Evolutionary conservation across 2,329 filamentous ascomycete species (phyloP).

Genomic region (Fusarium zealandicum): DNA sequence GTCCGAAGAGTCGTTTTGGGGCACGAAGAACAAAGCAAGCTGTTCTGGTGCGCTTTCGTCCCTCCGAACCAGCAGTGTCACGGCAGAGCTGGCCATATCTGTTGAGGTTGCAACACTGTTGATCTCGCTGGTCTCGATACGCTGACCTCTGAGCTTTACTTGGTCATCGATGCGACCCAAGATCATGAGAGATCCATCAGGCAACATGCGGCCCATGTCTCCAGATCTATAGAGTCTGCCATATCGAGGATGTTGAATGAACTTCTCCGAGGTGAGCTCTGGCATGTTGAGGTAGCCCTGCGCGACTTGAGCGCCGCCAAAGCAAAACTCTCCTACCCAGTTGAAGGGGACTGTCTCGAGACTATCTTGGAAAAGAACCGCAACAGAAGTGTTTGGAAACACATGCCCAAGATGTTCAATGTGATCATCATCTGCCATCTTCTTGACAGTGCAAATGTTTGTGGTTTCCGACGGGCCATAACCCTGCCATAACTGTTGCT

Average conservation of each 20-base stretch:
- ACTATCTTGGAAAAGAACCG: constrained; percentile 61
- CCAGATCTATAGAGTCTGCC: constrained; percentile 84
- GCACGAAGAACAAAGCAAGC: constrained; percentile 75
- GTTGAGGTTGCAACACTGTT: constrained; percentile 66
- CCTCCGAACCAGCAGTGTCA: constrained; percentile 64
- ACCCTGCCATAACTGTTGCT: constrained; percentile 73
- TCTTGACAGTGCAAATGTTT: constrained; percentile 82
- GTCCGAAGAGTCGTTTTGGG: constrained; percentile 36
- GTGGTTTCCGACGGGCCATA: constrained; percentile 89
- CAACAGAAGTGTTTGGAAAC: constrained; percentile 77
- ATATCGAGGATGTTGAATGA: constrained; percentile 71
- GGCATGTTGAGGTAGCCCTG: constrained; percentile 75
- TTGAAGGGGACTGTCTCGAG: constrained; percentile 69
- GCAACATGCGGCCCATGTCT: constrained; percentile 80
- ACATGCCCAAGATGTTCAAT: constrained; percentile 79
- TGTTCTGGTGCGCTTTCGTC: constrained; percentile 53
- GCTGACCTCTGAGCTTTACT: constrained; percentile 80
- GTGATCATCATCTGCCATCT: constrained; percentile 63
- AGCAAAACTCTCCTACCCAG: constrained; percentile 82
- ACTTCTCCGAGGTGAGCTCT: constrained; percentile 68
- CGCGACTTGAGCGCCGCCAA: constrained; percentile 83
- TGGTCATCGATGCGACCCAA: constrained; percentile 79
- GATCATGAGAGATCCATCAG: constrained; percentile 78
- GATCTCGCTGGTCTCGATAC: constrained; percentile 81
- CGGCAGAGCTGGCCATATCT: constrained; percentile 63